Base-by-base conservation (phyloP, 1,284 basidiomycete genomes). In the Mrakiaceae sp. region DNA sequence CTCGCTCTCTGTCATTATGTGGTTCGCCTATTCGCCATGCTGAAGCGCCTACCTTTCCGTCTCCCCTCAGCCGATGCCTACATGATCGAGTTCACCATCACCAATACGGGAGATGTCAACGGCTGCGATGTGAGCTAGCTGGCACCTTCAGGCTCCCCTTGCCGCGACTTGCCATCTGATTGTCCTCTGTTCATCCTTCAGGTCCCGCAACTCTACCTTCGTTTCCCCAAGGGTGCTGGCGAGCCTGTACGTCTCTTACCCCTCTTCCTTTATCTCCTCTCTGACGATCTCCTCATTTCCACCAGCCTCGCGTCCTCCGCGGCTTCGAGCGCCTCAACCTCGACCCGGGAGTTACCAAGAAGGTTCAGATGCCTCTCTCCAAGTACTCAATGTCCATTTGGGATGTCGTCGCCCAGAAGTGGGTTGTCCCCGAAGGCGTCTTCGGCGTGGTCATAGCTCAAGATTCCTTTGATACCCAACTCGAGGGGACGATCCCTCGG, bases 381-480 rank as follows among this genome's bases (percentile, higher is more conserved):
- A 62, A 64, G 47, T 78, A 79, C 70, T 77, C 77, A 63, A 67
- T 79, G 14, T 74, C 74, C 7, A 73, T 77, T 66, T 79, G 77
- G 78, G 73, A 77, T 65, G 73, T 74, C 8, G 71, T 71, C 7
- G 61, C 50, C 12, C 76, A 77, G 68, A 27, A 27, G 27, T 27
- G 27, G 27, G 27, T 27, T 27, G 27, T 27, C 27, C 27, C 27
- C 27, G 27, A 27, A 27, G 27, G 27, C 27, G 27, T 27, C 27
- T 27, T 27, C 27, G 27, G 27, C 27, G 27, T 27, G 27, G 27
- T 27, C 27, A 27, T 27, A 27, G 27, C 27, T 27, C 27, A 27
- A 27, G 27, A 27, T 27, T 27, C 27, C 27, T 27, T 27, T 27
- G 27, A 27, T 27, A 27, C 27, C 27, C 27, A 27, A 2, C 27